These are phyloP conservation scores for Sporobolomyces pararoseus DNA, from an alignment of 768 basidiomycete genomes.

Conservation along the genomic window DNA sequence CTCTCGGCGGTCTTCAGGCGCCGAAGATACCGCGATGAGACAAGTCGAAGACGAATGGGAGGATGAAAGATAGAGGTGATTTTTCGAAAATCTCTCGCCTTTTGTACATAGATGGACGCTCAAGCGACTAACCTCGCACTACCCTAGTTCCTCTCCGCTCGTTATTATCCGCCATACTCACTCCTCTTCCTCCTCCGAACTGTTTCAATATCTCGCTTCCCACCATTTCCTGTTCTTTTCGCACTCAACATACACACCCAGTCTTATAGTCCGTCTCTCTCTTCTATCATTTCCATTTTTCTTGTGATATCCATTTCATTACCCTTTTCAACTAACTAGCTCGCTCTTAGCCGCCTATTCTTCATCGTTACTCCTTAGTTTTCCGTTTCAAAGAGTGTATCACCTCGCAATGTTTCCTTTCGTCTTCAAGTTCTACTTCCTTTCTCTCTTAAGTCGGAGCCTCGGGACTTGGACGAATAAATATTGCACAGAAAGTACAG, in stretches of 20 bases:
- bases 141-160: neutral
- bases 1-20: slow-evolving; percentile 6
- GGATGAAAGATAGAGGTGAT: slow-evolving; percentile 15
- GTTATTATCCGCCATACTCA: too few relatives aligned
- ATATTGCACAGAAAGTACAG: too few relatives aligned
- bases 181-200: too few relatives aligned
- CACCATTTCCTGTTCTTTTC: too few relatives aligned
- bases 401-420: too few relatives aligned
- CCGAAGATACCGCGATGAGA: neutral
- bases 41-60: slow-evolving; percentile 29
- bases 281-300: neutral
- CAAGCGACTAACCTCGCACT: neutral
- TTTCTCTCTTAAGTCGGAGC: too few relatives aligned
- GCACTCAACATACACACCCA: too few relatives aligned
- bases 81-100: neutral
- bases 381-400: neutral
- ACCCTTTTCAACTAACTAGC: neutral
- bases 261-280: neutral
- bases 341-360: neutral
- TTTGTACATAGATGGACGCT: neutral
- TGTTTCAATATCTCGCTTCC: too few relatives aligned
- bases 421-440: too few relatives aligned
- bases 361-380: neutral
- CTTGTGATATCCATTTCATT: neutral
- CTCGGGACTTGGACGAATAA: too few relatives aligned